phyloP scores from a whole-genome alignment of 805 yeast genomes.

The Wickerhamiella allomyrinae region DNA sequence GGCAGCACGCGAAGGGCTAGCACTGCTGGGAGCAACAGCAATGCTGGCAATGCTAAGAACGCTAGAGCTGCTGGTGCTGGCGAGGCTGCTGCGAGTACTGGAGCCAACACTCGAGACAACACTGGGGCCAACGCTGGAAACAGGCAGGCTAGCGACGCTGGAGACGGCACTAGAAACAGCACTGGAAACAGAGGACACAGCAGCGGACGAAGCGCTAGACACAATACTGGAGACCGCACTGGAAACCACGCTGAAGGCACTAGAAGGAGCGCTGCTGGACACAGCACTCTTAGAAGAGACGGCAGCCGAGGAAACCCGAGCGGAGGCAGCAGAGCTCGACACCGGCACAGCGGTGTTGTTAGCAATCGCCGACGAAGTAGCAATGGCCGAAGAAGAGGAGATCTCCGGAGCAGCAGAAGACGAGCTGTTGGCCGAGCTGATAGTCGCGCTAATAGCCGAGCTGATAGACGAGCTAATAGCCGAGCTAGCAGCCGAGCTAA shows the following conservation, averaged over 20 bases:
- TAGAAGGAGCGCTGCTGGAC: background rate
- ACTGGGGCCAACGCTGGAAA: constrained; percentile 1
- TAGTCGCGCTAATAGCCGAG: background rate
- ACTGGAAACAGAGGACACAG: background rate
- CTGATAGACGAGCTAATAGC: background rate
- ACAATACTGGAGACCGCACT: background rate
- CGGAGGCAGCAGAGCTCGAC: background rate
- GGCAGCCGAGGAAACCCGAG: background rate
- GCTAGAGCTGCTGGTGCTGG: background rate
- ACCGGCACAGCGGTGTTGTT: background rate
- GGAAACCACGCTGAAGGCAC: background rate
- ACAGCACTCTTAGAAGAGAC: background rate
- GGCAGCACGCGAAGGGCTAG: too few species aligned
- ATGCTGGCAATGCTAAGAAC: background rate
- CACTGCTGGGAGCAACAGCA: too few species aligned
- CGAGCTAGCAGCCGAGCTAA: background rate
- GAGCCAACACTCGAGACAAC: background rate
- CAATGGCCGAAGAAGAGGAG: background rate
- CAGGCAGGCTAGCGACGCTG: background rate
- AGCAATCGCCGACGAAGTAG: background rate
- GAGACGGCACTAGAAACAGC: background rate
- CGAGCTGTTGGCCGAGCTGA: background rate
- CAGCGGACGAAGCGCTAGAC: background rate
- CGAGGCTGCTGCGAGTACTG: background rate
- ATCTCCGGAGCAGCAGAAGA: background rate